Base-by-base conservation (phyloP, 2,329 filamentous ascomycete genomes). In the Phyllosticta citribraziliensis region DNA sequence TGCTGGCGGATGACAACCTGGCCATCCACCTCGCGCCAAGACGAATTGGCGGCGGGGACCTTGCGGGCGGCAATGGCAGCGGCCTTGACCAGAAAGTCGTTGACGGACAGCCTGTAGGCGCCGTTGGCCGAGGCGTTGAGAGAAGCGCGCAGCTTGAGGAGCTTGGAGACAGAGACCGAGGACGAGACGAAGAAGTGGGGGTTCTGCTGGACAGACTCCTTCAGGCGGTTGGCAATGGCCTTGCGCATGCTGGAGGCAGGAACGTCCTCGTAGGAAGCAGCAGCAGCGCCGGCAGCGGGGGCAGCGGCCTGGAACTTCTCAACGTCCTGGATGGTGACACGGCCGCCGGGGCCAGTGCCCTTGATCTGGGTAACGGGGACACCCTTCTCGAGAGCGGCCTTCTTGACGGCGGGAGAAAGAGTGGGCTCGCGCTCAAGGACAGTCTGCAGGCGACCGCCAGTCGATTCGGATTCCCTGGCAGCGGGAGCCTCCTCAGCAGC, bases 71-170 rank as follows among this genome's bases (percentile, higher is more conserved):
- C 94, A 65, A 89, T 81, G 63, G 85, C 89, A 63, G 93, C 89
- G 68, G 93, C 94, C 85, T 99, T 99, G 84, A 99, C 91, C 65
- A 99, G 83, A 84, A 99, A 96, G 79, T 99, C 94, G 79, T 99
- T 99, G 79, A 99, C 91, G n/a, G 92, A 97, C 63, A 99, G 89
- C 85, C 97, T 99, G 85, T 96, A 99, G 78, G 91, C 87, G 79
- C 93, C 94, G 65, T 96, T 88, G 55, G 90, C 82, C 12, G 89
- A 87, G 73, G 86, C 84, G 80, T 99, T 99, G 67, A 99, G 85
- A 63, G 93, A 91, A 78, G 90, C 85, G 71, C 94, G 91, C 69
- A 99, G 91, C 83, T 97, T 97, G 71, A 96, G 81, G 56, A 99
- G 89, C 84, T 97, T 97, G 76, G 82, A 84, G 66, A 99, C 94